These are phyloP conservation scores for Priceomyces fermenticarens DNA, from an alignment of 805 yeast species.

Conservation along the genomic window DNA sequence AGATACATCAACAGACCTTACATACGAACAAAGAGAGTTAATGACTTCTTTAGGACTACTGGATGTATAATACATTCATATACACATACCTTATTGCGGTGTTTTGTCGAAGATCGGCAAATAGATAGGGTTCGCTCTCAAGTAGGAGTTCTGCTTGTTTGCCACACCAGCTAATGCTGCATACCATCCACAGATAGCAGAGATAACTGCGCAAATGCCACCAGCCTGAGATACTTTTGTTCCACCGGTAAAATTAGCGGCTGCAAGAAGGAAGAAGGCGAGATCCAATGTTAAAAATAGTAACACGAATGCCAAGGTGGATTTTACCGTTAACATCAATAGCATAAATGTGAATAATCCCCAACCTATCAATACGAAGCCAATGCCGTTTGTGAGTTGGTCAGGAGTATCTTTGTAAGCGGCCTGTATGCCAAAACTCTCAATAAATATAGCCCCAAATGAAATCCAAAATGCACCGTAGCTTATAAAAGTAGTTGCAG, in stretches of 20 bases:
- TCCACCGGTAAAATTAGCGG: slow-evolving; percentile 48
- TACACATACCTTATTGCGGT: background rate
- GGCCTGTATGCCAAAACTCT: slow-evolving; percentile 52
- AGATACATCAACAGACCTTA: slow-evolving; percentile 33
- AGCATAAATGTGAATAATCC: slow-evolving; percentile 60
- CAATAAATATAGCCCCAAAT: slow-evolving; percentile 47
- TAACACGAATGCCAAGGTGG: slow-evolving; percentile 49
- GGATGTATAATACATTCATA: slow-evolving; percentile 36
- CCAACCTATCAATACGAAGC: slow-evolving; percentile 63
- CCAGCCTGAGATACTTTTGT: slow-evolving; percentile 39
- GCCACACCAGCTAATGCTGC: slow-evolving; percentile 61
- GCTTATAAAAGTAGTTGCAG: slow-evolving; percentile 48
- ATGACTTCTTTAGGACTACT: slow-evolving; percentile 33
- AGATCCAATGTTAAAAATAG: slow-evolving; percentile 52
- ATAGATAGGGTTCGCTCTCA: slow-evolving; percentile 45
- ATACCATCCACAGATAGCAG: slow-evolving; percentile 56
- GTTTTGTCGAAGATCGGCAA: slow-evolving; percentile 15
- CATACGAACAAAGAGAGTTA: slow-evolving; percentile 44
- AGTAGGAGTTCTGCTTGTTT: slow-evolving; percentile 54
- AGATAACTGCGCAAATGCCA: slow-evolving; percentile 55
- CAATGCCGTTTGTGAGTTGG: slow-evolving; percentile 46
- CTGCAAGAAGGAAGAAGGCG: slow-evolving; percentile 51
- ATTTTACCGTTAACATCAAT: slow-evolving; percentile 51
- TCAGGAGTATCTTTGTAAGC: slow-evolving; percentile 45
- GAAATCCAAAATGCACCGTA: slow-evolving; percentile 58